Percentiles rank a stretch among this genome's conserved stretches.
Conservation (phyloP, 805 yeast genomes). For the Crinitomyces ghanaensis region DNA sequence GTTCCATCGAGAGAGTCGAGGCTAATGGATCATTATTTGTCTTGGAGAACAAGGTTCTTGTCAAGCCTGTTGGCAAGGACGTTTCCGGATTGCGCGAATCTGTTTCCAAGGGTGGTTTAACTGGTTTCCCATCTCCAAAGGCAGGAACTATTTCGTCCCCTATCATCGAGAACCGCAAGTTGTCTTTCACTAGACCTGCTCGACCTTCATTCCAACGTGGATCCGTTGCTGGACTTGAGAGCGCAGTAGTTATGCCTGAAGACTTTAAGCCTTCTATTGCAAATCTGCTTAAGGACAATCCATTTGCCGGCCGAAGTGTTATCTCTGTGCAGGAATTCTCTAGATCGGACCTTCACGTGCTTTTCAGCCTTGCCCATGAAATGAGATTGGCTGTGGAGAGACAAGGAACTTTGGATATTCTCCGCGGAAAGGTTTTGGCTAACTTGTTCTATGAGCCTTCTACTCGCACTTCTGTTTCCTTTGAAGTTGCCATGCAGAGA, state of each 20-base stretch:
- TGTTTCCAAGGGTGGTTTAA: slow-evolving; percentile 21
- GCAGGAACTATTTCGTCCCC: not conserved
- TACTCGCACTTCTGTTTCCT: slow-evolving; percentile 91
- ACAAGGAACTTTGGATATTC: slow-evolving; percentile 82
- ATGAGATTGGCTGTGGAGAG: slow-evolving; percentile 95
- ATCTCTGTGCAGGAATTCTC: slow-evolving; percentile 79
- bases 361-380: slow-evolving; percentile 96
- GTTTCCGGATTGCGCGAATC: slow-evolving; percentile 29
- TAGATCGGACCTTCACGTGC: slow-evolving; percentile 80
- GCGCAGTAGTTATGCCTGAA: slow-evolving; percentile 7
- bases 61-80: slow-evolving; percentile 51
- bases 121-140: slow-evolving; percentile 14
- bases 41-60: slow-evolving; percentile 59
- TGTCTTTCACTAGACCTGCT: slow-evolving; percentile 13
- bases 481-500: slow-evolving; percentile 99
- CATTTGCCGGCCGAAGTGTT: slow-evolving; percentile 81
- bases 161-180: slow-evolving; percentile 6
- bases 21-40: slow-evolving; percentile 69
- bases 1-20: slow-evolving; percentile 83
- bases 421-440: slow-evolving; percentile 82
- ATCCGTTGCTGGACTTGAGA: slow-evolving; percentile 3
- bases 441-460: slow-evolving; percentile 98
- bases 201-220: no score
- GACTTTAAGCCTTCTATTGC: slow-evolving; percentile 21
- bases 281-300: slow-evolving; percentile 62